Conservation (phyloP, 1,284 basidiomycete species). For the Ustilago tritici region DNA sequence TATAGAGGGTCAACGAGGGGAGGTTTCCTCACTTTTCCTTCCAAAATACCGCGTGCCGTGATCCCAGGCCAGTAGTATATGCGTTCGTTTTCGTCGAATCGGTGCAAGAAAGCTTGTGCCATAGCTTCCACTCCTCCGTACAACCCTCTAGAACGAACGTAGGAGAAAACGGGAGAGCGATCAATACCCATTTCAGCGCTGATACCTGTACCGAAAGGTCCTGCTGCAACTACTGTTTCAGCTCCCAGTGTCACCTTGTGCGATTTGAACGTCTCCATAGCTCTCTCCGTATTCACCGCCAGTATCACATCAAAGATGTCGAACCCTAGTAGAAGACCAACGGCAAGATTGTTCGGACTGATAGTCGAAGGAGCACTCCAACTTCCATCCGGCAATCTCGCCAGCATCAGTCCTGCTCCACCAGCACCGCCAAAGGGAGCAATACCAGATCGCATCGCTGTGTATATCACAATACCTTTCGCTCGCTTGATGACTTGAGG, state of each 20-base stretch:
- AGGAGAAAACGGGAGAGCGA: conserved; percentile 64
- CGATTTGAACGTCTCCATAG: conserved; percentile 72
- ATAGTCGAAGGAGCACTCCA: conserved; percentile 74
- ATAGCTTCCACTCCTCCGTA: conserved; percentile 68
- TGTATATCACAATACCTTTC: conserved; percentile 72
- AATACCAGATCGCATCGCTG: conserved; percentile 72
- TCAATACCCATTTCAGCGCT: conserved; percentile 71
- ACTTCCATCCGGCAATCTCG: conserved; percentile 59
- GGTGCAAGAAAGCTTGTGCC: conserved; percentile 59
- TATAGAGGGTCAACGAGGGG: conserved; percentile 71
- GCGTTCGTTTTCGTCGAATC: conserved; percentile 67
- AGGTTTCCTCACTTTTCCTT: conserved; percentile 69
- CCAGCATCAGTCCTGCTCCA: conserved; percentile 71
- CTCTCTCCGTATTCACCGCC: conserved; percentile 72
- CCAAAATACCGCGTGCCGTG: conserved; percentile 61
- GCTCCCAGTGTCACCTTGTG: conserved; percentile 73
- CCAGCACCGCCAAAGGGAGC: conserved; percentile 74
- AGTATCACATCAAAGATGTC: conserved; percentile 68
- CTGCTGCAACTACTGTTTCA: conserved; percentile 73
- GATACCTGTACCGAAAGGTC: conserved; percentile 73
- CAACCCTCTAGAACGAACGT: conserved; percentile 66
- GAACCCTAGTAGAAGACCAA: conserved; percentile 62
- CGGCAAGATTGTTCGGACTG: conserved; percentile 72
- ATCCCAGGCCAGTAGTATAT: conserved; percentile 68
- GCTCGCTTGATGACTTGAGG: conserved; percentile 72